These are phyloP conservation scores for Pseudogymnoascus sp. DNA, from an alignment of 2,329 filamentous ascomycete genomes.

Conservation along the genomic window DNA sequence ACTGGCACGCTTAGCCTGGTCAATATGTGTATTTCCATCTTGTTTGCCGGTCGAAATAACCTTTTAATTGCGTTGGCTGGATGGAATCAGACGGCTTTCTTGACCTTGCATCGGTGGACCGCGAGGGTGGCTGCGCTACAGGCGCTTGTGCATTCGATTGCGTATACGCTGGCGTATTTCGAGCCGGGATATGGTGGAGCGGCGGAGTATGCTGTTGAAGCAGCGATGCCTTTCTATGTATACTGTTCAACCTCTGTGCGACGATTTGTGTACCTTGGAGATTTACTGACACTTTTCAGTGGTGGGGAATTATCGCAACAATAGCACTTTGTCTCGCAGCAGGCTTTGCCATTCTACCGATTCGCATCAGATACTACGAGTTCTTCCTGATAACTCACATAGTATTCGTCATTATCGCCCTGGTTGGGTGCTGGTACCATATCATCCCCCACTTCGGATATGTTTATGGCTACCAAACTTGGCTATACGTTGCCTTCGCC, in stretches of 20 bases:
- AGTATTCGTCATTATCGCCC: constrained; percentile 12
- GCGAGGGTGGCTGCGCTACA: constrained; percentile 38
- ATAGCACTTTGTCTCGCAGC: neutral
- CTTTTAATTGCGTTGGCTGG: constrained; percentile 16
- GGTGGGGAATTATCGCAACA: constrained; percentile 34
- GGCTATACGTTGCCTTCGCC: constrained; percentile 35
- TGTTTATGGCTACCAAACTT: constrained; percentile 38
- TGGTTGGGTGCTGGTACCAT: constrained; percentile 26
- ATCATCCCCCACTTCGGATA: constrained; percentile 29
- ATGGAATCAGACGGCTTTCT: constrained; percentile 4
- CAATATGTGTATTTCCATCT: constrained; percentile 15
- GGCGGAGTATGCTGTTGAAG: constrained; percentile 8
- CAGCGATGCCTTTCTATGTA: constrained; percentile 10
- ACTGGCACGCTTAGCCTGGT: constrained; percentile 16
- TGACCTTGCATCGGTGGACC: constrained; percentile 36
- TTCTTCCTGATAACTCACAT: constrained; percentile 15
- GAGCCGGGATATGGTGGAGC: constrained; percentile 14
- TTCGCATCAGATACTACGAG: constrained; percentile 13
- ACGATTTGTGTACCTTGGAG: no score
- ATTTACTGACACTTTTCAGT: neutral
- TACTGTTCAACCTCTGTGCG: neutral
- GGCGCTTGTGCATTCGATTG: constrained; percentile 37
- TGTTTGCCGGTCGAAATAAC: constrained; percentile 18
- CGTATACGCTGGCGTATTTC: constrained; percentile 31
- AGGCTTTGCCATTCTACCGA: neutral